These are phyloP conservation scores for Xylaria castorea DNA, from an alignment of 495 filamentous ascomycete genomes.

Conservation along the genomic window DNA sequence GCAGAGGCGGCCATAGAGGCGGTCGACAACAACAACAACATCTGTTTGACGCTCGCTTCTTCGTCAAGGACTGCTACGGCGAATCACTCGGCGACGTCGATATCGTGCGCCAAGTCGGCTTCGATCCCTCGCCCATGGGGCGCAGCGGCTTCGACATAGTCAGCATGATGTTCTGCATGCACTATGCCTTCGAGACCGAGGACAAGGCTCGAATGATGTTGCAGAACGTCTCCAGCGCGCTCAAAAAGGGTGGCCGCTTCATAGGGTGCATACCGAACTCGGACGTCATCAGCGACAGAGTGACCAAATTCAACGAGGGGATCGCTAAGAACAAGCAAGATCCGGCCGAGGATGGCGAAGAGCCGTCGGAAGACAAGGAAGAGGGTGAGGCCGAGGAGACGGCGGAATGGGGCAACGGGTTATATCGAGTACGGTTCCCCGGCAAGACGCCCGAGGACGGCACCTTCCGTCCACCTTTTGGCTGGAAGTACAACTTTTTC, in stretches of 20 bases:
- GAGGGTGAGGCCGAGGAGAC: conserved; percentile 60
- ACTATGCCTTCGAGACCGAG: conserved; percentile 96
- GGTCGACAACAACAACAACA: conserved; percentile 54
- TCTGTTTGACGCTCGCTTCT: conserved; percentile 84
- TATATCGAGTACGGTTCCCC: conserved; percentile 89
- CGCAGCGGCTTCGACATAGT: conserved; percentile 91
- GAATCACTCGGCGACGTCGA: conserved; percentile 78
- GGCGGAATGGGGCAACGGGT: conserved; percentile 87
- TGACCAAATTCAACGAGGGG: conserved; percentile 65
- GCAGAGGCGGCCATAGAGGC: conserved; percentile 51
- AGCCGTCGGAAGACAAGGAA: conserved; percentile 45
- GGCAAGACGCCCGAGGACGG: conserved; percentile 78
- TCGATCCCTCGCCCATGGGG: conserved; percentile 70
- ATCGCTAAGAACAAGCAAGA: conserved; percentile 59
- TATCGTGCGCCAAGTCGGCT: conserved; percentile 82
- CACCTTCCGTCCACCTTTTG: conserved; percentile 90
- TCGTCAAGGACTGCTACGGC: conserved; percentile 87
- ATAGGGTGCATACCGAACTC: conserved; percentile 93
- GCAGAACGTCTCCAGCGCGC: conserved; percentile 82
- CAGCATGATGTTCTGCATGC: conserved; percentile 99
- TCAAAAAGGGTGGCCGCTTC: conserved; percentile 94
- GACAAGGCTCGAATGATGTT: conserved; percentile 89
- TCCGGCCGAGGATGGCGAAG: conserved; percentile 33
- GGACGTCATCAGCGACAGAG: conserved; percentile 76
- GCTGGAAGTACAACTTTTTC: conserved; percentile 97